Evolutionary conservation across 768 basidiomycete genomes (phyloP), one percentile per base, ranked within the genome.

Genomic region (Mycena epipterygia): DNA sequence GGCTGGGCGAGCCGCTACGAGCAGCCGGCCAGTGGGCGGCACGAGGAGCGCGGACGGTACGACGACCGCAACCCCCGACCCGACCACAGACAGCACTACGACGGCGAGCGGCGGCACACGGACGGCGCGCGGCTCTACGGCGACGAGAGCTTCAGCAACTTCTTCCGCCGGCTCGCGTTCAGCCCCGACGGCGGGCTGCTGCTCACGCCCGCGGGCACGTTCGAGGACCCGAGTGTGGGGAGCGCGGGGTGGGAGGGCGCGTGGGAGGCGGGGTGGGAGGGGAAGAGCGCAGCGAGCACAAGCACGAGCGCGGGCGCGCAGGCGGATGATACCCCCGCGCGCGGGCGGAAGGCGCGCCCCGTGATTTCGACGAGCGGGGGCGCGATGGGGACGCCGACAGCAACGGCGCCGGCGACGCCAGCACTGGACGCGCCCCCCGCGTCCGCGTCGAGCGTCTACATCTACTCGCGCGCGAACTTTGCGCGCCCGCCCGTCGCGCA

Each of bases 391-490:
- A 33, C 49, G 30, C 16, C 29, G 51, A 39, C 33, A 16, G 42
- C 51, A 21, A 27, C 41, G 14, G 19, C 33, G 9, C 44, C 30
- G 33, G 59, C 49, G 23, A 33, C 49, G 30, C 16, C 29, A 44
- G 44, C 33, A 16, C 35, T 44, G 21, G 42, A 21, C 4, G 42
- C 42, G 42, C 21, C 21, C 21, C 42, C 42, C 6, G 25, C 46
- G 46, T 78, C 84, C 8, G 78, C 79, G 14, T 89, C 88, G 5
- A 87, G 86, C 3, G 97, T 99, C 32, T 98, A 95, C 84, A 95
- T 99, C 75, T 99, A 99, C 82, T 94, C 96, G 11, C 89, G 98
- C 35, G 95, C 95, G 46, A 99, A 98, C 82, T 95, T 99, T 80
- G 91, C 95, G 0, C 86, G 95, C 48, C 93, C 95, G 1, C 97